A percentile compares a stretch with the other conserved stretches of the same genome.
Conservation (phyloP, 345 rosid genomes). For the Citrus sp. region DNA sequence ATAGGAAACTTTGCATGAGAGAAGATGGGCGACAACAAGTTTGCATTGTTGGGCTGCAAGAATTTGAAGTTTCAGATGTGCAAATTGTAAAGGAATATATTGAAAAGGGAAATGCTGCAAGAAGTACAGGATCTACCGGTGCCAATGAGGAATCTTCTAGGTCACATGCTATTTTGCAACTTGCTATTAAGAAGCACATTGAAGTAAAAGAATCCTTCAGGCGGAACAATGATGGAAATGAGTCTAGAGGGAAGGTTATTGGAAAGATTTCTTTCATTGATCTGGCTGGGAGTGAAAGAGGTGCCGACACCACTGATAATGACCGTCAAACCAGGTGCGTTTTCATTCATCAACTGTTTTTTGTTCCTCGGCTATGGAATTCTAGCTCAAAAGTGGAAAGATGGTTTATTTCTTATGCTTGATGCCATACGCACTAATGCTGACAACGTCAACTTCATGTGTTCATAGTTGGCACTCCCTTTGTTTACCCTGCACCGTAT, state of each 20-base stretch:
- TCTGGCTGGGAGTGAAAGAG: conserved; percentile 99
- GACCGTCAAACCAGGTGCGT: conserved; percentile 93
- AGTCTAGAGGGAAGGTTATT: conserved; percentile 73
- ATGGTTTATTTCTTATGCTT: not conserved
- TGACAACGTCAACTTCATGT: not conserved
- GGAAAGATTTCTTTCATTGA: conserved; percentile 98
- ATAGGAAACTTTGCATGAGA: conserved; percentile 96
- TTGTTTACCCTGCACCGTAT: not conserved
- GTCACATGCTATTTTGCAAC: conserved; percentile 98
- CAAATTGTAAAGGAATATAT: conserved; percentile 93
- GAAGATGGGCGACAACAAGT: conserved; percentile 99
- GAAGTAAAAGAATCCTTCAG: conserved; percentile 73
- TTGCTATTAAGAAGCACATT: conserved; percentile 78
- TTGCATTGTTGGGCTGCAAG: conserved; percentile 98
- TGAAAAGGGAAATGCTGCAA: conserved; percentile 87
- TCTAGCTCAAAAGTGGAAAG: not conserved
- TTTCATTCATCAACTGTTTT: not conserved
- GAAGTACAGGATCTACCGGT: conserved; percentile 97
- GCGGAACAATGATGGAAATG: conserved; percentile 75
- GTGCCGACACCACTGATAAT: conserved; percentile 98
- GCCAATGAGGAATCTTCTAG: conserved; percentile 99
- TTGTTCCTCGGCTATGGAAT: not conserved
- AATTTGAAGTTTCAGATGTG: conserved; percentile 90
- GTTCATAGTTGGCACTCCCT: not conserved
- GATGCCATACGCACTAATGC: not conserved